Conservation (phyloP, 2,329 filamentous ascomycete genomes). For the Paecilomyces variotii region DNA sequence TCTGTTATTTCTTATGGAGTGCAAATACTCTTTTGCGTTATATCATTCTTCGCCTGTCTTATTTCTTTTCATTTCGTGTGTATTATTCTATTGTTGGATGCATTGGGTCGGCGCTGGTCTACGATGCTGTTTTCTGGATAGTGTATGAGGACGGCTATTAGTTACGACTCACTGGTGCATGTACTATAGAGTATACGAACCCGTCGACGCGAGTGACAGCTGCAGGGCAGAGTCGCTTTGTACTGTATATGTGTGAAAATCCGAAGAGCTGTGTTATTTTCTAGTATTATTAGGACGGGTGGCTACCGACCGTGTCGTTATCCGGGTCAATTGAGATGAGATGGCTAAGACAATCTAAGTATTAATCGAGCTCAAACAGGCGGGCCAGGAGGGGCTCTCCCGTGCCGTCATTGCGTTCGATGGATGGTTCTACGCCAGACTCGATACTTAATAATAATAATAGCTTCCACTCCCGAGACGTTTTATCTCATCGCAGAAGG, state of each 20-base stretch:
- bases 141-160: neutral
- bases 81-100: neutral
- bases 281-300: neutral
- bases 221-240: neutral
- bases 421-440: neutral
- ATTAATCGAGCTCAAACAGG: neutral
- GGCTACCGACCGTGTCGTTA: neutral
- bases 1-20: neutral
- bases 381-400: neutral
- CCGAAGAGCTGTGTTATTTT: neutral
- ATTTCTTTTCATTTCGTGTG: neutral
- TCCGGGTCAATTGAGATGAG: neutral
- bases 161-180: neutral
- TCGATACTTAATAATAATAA: neutral
- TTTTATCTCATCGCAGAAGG: neutral
- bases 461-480: neutral
- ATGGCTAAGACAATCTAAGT: neutral
- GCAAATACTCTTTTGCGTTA: conserved; percentile 5
- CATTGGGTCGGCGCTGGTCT: conserved; percentile 8
- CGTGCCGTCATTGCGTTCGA: neutral
- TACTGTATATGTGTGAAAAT: neutral
- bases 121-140: neutral
- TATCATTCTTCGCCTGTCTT: neutral
- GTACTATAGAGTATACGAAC: neutral
- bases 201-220: neutral